Percentiles rank a stretch among this genome's conserved stretches.
Evolutionary conservation across 2,329 filamentous ascomycete genomes (phyloP).

Genomic region (Fusarium nematophilum): DNA sequence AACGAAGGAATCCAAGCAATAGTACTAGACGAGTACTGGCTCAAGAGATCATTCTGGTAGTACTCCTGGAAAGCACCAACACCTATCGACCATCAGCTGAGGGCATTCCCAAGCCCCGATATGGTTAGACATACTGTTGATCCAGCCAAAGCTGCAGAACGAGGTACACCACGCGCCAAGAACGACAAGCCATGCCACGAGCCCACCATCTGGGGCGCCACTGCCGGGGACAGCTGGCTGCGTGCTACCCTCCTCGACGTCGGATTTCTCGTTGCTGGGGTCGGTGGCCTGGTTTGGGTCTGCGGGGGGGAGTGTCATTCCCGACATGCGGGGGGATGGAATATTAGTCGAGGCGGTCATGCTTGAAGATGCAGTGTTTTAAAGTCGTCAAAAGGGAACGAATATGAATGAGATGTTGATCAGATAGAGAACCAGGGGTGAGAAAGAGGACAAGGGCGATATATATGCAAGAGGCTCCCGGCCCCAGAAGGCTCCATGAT

Average conservation of each 20-base stretch:
- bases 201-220: conserved; percentile 27
- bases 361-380: background rate
- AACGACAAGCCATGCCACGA: conserved; percentile 44
- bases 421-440: conserved; percentile 8
- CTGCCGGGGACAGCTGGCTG: background rate
- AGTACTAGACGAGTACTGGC: conserved; percentile 61
- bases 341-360: conserved; percentile 12
- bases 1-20: conserved; percentile 73
- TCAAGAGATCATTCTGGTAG: conserved; percentile 63
- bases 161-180: conserved; percentile 54
- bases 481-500: conserved; percentile 10
- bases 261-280: conserved; percentile 16
- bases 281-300: conserved; percentile 3
- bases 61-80: conserved; percentile 68
- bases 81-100: conserved; percentile 35
- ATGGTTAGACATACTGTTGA: conserved; percentile 55
- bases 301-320: conserved; percentile 17
- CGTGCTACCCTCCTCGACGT: conserved; percentile 18
- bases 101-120: background rate
- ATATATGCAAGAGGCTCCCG: conserved; percentile 17
- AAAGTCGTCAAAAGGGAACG: background rate
- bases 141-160: conserved; percentile 56
- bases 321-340: conserved; percentile 23
- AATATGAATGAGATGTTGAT: conserved; percentile 8
- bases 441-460: background rate